These are phyloP conservation scores for Tuber indicum DNA, from an alignment of 495 filamentous ascomycete genomes.

Conservation along the genomic window DNA sequence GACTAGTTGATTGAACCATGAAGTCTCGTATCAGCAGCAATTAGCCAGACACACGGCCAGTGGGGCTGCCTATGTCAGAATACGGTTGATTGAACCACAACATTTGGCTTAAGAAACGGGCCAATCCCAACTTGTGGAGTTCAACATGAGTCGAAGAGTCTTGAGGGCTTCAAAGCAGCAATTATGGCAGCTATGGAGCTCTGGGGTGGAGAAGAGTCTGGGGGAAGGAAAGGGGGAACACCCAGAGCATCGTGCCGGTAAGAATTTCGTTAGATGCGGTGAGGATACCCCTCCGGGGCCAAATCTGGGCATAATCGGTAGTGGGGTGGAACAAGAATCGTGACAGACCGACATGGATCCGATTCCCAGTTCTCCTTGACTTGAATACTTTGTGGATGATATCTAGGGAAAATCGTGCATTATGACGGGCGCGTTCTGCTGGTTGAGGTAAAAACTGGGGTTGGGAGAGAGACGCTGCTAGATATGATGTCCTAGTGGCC, in stretches of 20 bases:
- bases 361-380: background rate
- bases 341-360: background rate
- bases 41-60: background rate
- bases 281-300: background rate
- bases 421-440: background rate
- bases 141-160: background rate
- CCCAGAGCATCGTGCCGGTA: background rate
- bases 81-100: background rate
- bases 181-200: background rate
- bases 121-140: background rate
- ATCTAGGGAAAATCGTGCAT: background rate
- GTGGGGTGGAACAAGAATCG: background rate
- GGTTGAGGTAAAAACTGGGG: background rate
- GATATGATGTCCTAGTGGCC: background rate
- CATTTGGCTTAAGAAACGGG: background rate
- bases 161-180: background rate
- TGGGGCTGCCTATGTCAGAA: background rate
- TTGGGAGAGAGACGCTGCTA: background rate
- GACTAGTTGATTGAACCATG: background rate
- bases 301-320: background rate
- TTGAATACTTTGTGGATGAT: background rate
- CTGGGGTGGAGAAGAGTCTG: background rate
- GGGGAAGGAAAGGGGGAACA: background rate
- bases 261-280: background rate
- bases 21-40: background rate